A percentile compares a stretch with the other conserved stretches of the same genome.
Conservation (phyloP, 805 yeast genomes). For the Geotrichum ghanense region DNA sequence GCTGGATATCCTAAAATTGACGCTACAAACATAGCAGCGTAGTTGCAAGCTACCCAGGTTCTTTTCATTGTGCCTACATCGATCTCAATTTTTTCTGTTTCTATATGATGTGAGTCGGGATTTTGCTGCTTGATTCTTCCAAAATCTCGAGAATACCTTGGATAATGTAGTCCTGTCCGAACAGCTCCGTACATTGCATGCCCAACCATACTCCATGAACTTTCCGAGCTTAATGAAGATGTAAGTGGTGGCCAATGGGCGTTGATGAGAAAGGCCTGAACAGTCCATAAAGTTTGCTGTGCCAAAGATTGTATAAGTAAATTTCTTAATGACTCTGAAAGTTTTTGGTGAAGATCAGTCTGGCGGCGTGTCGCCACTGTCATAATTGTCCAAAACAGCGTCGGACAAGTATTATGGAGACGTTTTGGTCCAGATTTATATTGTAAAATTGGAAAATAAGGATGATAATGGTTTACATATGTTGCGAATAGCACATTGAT, state of each 20-base stretch:
- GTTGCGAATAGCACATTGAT: slow-evolving; percentile 56
- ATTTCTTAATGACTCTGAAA: neutral
- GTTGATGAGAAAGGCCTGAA: slow-evolving; percentile 80
- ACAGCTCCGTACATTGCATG: slow-evolving; percentile 89
- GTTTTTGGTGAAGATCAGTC: slow-evolving; percentile 16
- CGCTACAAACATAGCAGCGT: slow-evolving; percentile 81
- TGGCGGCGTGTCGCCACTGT: slow-evolving; percentile 59
- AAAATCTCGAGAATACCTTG: slow-evolving; percentile 44
- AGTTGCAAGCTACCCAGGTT: slow-evolving; percentile 89
- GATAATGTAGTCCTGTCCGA: slow-evolving; percentile 80
- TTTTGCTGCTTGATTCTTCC: slow-evolving; percentile 36
- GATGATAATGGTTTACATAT: slow-evolving; percentile 69
- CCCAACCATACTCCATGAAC: slow-evolving; percentile 92
- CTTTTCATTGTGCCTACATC: slow-evolving; percentile 21
- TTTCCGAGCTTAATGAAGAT: slow-evolving; percentile 87
- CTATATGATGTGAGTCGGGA: slow-evolving; percentile 28
- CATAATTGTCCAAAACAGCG: slow-evolving; percentile 92
- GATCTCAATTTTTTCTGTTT: slow-evolving; percentile 46
- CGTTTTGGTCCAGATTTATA: slow-evolving; percentile 70
- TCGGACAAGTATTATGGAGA: slow-evolving; percentile 70
- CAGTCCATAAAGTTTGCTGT: slow-evolving; percentile 63
- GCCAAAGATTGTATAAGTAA: neutral
- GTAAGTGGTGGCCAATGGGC: slow-evolving; percentile 96
- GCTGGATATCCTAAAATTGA: slow-evolving; percentile 93
- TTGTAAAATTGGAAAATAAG: slow-evolving; percentile 80